Evolutionary conservation across 352 stramenopile genomes (phyloP).

Genomic region (Phytophthora sp.): DNA sequence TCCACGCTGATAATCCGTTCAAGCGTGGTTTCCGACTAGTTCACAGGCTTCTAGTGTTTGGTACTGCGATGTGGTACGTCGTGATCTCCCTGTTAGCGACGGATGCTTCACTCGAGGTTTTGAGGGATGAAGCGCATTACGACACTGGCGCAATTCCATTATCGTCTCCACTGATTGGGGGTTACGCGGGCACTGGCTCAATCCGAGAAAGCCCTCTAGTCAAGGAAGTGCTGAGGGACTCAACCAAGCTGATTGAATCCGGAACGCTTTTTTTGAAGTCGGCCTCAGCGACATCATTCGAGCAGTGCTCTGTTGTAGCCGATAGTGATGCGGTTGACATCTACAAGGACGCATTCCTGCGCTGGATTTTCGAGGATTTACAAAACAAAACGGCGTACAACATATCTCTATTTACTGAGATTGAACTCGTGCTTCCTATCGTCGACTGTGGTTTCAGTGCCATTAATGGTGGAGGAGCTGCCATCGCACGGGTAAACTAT

Average conservation of each 20-base stretch:
- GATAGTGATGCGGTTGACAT: constrained; percentile 19
- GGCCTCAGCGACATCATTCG: constrained; percentile 18
- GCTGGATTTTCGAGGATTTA: constrained; percentile 34
- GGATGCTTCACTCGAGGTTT: constrained; percentile 20
- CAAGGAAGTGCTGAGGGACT: constrained; percentile 22
- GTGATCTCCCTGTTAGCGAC: constrained; percentile 36
- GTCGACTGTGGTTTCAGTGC: constrained; percentile 25
- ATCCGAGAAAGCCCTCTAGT: constrained; percentile 44
- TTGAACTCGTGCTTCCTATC: constrained; percentile 32
- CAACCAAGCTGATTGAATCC: constrained; percentile 27
- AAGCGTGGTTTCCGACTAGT: constrained; percentile 21
- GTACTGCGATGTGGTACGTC: constrained; percentile 33
- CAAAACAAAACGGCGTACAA: constrained; percentile 44
- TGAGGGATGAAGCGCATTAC: constrained; percentile 26
- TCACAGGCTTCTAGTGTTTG: constrained; percentile 28
- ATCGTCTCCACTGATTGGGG: constrained; percentile 27
- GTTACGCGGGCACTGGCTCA: constrained; percentile 29
- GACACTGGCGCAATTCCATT: constrained; percentile 7
- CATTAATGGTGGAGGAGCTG: constrained; percentile 7
- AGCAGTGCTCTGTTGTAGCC: constrained; percentile 3
- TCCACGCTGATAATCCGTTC: constrained; percentile 14
- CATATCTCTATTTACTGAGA: constrained; percentile 32
- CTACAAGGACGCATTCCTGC: constrained; percentile 39
- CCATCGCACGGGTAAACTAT: constrained; percentile 35
- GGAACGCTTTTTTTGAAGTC: constrained; percentile 47